Percentiles rank a stretch among this genome's conserved stretches.
Conservation (phyloP, 495 filamentous ascomycete genomes). For the Collariella sp. region DNA sequence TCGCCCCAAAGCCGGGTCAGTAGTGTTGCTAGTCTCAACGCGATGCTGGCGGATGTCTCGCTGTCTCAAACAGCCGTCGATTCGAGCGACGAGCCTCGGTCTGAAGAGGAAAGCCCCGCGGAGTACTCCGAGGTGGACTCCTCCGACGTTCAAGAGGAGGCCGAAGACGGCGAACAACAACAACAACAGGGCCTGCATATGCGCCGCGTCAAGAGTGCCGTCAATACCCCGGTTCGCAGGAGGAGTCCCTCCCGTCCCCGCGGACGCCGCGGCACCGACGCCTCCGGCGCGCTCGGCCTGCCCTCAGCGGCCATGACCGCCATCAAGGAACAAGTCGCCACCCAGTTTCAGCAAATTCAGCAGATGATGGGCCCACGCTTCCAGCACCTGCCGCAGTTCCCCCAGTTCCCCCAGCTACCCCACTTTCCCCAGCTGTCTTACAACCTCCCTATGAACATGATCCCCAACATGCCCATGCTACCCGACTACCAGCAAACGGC, state of each 20-base stretch:
- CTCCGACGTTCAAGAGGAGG: conserved; percentile 27
- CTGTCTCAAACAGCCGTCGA: conserved; percentile 30
- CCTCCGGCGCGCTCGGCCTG: conserved; percentile 36
- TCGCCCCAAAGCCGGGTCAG: conserved; percentile 49
- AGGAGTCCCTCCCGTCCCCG: conserved; percentile 21
- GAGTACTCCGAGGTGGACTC: conserved; percentile 34
- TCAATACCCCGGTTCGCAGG: conserved; percentile 1
- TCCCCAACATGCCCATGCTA: conserved; percentile 48
- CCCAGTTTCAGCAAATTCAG: conserved; percentile 74
- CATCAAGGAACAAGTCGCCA: conserved; percentile 65
- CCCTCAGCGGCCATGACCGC: conserved; percentile 59
- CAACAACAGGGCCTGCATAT: conserved; percentile 32
- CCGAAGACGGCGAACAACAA: conserved; percentile 34
- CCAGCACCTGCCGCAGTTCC: conserved; percentile 26
- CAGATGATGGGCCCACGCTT: conserved; percentile 47
- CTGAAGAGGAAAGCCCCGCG: conserved; percentile 36
- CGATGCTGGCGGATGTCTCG: conserved; percentile 38
- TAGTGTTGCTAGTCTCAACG: conserved; percentile 57
- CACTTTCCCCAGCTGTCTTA: conserved; percentile 25
- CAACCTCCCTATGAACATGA: conserved; percentile 19
- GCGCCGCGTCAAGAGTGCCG: conserved; percentile 21
- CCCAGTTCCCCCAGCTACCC: conserved; percentile 15
- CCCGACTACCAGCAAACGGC: conserved; percentile 62
- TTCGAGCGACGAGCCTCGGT: conserved; percentile 25
- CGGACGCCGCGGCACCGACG: conserved; percentile 20